Evolutionary conservation across 352 stramenopile species (phyloP).

Genomic region (Peronospora farinosa): DNA sequence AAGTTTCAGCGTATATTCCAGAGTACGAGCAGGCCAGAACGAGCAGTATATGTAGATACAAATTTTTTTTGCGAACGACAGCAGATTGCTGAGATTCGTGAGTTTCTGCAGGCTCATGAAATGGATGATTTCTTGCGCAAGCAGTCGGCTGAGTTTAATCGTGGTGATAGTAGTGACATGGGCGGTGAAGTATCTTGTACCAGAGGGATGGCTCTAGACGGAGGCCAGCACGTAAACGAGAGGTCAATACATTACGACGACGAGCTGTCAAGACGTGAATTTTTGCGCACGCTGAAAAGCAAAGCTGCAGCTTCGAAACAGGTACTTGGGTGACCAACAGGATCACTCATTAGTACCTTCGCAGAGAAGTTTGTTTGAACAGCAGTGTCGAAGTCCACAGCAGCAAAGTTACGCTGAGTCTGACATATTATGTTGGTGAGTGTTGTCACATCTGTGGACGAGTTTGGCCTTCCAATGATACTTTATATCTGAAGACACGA

Average conservation of each 20-base stretch:
- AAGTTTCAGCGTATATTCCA: constrained; percentile 28
- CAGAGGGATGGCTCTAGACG: background rate
- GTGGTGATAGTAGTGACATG: background rate
- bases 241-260: constrained; percentile 24
- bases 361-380: too few species aligned
- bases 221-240: background rate
- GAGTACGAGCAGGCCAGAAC: background rate
- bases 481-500: too few species aligned
- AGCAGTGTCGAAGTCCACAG: too few species aligned
- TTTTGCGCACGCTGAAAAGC: constrained; percentile 19
- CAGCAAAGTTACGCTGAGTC: too few species aligned
- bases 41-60: background rate
- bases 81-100: constrained; percentile 19
- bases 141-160: background rate
- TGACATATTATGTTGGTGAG: too few species aligned
- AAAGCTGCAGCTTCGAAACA: constrained; percentile 15
- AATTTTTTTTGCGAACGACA: constrained; percentile 8
- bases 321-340: constrained; percentile 6
- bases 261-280: constrained; percentile 16
- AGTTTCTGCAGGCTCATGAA: constrained; percentile 28
- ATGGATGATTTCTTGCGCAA: constrained; percentile 15
- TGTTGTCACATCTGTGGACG: too few species aligned
- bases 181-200: background rate
- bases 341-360: too few species aligned
- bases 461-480: too few species aligned